These are phyloP conservation scores for Pelargonium myrrhifolium DNA, from an alignment of 441 rosid genomes.

Conservation along the genomic window DNA sequence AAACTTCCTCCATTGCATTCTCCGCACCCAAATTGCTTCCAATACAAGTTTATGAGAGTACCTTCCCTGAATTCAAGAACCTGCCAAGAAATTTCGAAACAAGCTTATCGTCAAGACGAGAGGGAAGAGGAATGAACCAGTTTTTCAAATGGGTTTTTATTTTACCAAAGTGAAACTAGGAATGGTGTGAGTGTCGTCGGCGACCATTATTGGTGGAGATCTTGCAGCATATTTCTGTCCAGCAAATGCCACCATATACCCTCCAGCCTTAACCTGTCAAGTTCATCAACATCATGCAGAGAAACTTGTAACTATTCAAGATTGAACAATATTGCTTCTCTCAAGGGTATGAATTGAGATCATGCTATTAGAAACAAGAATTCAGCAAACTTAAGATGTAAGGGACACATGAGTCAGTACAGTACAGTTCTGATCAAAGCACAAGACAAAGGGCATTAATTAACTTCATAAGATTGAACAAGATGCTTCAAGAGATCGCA, in stretches of 20 bases:
- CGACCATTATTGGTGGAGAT: conserved; percentile 54
- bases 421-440: too few species aligned
- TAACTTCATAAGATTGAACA: too few species aligned
- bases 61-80: conserved; percentile 79
- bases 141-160: not conserved
- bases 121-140: too few species aligned
- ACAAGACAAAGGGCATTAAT: too few species aligned
- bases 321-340: too few species aligned
- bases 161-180: conserved; percentile 85
- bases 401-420: too few species aligned
- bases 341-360: too few species aligned
- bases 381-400: too few species aligned
- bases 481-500: too few species aligned
- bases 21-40: conserved; percentile 82
- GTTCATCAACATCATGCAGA: not conserved
- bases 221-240: conserved; percentile 87
- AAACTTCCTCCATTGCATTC: conserved; percentile 34
- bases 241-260: conserved; percentile 77
- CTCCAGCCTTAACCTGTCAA: conserved; percentile 47
- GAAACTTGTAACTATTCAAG: not conserved
- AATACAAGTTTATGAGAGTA: conserved; percentile 53
- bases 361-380: too few species aligned
- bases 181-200: conserved; percentile 44
- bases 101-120: too few species aligned
- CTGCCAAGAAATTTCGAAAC: conserved; percentile 19